These are phyloP conservation scores for Nematodospora anomalae DNA, from an alignment of 1,139 yeast genomes.

Conservation along the genomic window DNA sequence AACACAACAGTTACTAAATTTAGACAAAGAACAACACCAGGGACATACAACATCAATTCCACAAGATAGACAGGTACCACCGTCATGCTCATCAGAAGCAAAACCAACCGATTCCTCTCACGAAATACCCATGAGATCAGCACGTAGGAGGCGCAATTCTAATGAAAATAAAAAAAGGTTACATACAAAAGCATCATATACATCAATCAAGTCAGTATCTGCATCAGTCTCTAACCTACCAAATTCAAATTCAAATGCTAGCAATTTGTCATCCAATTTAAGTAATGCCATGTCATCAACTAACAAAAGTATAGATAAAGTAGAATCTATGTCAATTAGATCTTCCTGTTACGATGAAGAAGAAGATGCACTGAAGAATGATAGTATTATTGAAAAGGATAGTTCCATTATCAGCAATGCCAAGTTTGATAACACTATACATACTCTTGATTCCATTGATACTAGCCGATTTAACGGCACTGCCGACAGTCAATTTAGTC, in stretches of 20 bases:
- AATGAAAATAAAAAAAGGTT: neutral
- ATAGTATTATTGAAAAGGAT: neutral
- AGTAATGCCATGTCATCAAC: neutral
- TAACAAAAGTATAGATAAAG: neutral
- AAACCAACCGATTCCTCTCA: too few relatives aligned
- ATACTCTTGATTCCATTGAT: slow-evolving; percentile 11
- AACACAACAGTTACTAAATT: slow-evolving; percentile 3
- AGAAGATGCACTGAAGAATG: slow-evolving; percentile 3
- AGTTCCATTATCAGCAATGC: neutral
- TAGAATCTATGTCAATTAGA: slow-evolving; percentile 1
- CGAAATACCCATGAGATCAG: slow-evolving; percentile 16
- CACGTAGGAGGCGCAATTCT: slow-evolving; percentile 15
- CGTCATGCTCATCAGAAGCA: too few relatives aligned
- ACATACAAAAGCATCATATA: neutral
- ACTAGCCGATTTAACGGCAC: slow-evolving; percentile 5
- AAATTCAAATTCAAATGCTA: slow-evolving; percentile 7
- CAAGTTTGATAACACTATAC: neutral
- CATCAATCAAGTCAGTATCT: neutral
- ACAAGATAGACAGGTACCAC: neutral
- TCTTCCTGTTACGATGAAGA: slow-evolving; percentile 1
- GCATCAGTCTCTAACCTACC: slow-evolving; percentile 8
- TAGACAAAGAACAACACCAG: slow-evolving; percentile 3
- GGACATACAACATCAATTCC: neutral
- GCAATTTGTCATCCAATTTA: slow-evolving; percentile 5
- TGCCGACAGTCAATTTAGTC: slow-evolving; percentile 7